These are phyloP conservation scores for Botrytis fabae DNA, from an alignment of 2,329 filamentous ascomycete genomes.

Conservation along the genomic window DNA sequence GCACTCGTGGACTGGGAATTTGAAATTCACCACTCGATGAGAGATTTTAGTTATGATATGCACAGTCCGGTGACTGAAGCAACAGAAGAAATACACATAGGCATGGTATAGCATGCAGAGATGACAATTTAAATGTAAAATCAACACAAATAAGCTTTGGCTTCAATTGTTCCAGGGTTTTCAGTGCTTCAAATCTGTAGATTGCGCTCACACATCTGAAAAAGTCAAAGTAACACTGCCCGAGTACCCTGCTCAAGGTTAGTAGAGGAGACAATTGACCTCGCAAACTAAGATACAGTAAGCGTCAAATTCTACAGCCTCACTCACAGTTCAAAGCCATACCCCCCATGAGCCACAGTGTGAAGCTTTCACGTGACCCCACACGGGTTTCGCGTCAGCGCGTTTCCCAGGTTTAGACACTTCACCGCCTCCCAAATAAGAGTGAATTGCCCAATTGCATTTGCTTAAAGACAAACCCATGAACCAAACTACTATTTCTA, in stretches of 20 bases:
- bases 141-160: neutral
- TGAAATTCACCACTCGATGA: constrained; percentile 32
- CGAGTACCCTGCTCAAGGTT: too few relatives aligned
- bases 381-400: constrained; percentile 18
- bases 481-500: neutral
- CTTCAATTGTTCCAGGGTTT: neutral
- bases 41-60: constrained; percentile 2
- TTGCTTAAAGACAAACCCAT: neutral
- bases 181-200: neutral
- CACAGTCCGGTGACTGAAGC: constrained; percentile 12
- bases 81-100: neutral
- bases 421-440: constrained; percentile 18
- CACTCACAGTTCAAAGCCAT: neutral
- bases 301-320: neutral
- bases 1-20: neutral
- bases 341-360: neutral
- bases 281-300: neutral
- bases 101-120: neutral
- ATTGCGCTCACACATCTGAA: neutral
- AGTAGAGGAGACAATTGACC: neutral
- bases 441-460: constrained; percentile 7
- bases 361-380: neutral
- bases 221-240: neutral
- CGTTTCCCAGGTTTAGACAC: neutral
- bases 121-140: neutral